phyloP scores from a whole-genome alignment of 305 asterid genomes.

The Fraxinus floribunda region DNA sequence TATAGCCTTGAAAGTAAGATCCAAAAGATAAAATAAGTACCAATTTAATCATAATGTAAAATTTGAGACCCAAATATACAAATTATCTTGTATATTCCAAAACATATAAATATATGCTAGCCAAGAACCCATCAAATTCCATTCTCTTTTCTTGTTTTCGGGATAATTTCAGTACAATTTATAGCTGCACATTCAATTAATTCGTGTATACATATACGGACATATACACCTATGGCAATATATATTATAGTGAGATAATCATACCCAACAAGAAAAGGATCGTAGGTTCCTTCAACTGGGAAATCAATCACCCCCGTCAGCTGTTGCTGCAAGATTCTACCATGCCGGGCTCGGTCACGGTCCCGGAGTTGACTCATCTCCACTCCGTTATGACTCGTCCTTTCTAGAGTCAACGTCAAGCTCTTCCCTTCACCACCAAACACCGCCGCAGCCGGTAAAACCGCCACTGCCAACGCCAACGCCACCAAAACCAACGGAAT shows the following conservation, averaged over 20 bases:
- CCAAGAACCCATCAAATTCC: neutral
- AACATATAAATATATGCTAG: neutral
- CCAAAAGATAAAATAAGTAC: conserved; percentile 1
- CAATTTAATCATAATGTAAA: neutral
- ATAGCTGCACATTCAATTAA: neutral
- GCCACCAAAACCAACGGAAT: conserved; percentile 32
- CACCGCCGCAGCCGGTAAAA: conserved; percentile 22
- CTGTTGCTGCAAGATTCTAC: conserved; percentile 72
- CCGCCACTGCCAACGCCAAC: conserved; percentile 26
- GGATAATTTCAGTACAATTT: neutral
- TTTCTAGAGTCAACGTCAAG: conserved; percentile 60
- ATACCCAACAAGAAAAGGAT: conserved; percentile 94
- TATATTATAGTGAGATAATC: neutral
- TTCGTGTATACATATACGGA: neutral
- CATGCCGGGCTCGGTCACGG: conserved; percentile 71
- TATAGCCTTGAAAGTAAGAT: conserved; percentile 36
- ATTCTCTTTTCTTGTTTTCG: neutral
- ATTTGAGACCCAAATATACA: neutral
- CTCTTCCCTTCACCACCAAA: conserved; percentile 40
- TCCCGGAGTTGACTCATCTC: conserved; percentile 65
- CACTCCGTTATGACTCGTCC: conserved; percentile 67
- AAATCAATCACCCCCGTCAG: conserved; percentile 69
- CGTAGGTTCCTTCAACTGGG: conserved; percentile 76
- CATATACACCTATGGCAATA: neutral
- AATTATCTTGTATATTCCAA: neutral